Base-by-base conservation (phyloP, 805 yeast species). In the Starmera dryadoides region DNA sequence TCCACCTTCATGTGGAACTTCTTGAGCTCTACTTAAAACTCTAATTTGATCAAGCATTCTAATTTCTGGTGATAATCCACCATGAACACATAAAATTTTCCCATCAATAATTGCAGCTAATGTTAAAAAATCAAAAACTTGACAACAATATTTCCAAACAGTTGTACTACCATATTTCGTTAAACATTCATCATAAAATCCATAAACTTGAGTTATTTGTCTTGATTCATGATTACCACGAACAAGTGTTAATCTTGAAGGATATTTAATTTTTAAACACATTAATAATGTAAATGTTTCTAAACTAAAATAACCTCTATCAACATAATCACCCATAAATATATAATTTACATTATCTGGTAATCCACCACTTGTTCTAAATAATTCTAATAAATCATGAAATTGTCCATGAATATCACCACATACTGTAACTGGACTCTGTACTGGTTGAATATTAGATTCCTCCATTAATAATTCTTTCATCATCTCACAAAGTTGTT, bases 331-430 rank as follows among this genome's bases (percentile, higher is more conserved):
- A 30, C 98, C 98, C 50, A 91, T 63, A 51, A 91, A 91, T 34
- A 91, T 76, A 63, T 85, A 91, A 58, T 82, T 81, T 38, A 82
- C 80, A 42, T 80, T 80, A 44, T 78, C 77, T 0, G 98, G 98
- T 47, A 89, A 75, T 16, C 98, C 98, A 34, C 98, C 98, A 21
- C 88, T 76, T 11, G 89, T 82, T 49, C 95, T 71, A 62, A 93
- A 93, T 20, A 91, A 69, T 60, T 93, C 97, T 45, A 91, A 65
- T 44, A 91, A 70, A 61, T 91, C 98, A 59, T 91, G 98, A 60
- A 91, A 91, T 61, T 91, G 98, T 4, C 98, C 98, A 62, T 91
- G 98, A 52, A 91, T 93, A 63, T 91, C 98, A 56, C 95, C 97
- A 66, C 96, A 88, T 1, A 88, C 96, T 0, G 96, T 87, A 6